A percentile compares a stretch with the other conserved stretches of the same genome.
These are phyloP conservation scores for Capsicum pubescens DNA, from an alignment of 257 asterid genomes.

Conservation along the genomic window DNA sequence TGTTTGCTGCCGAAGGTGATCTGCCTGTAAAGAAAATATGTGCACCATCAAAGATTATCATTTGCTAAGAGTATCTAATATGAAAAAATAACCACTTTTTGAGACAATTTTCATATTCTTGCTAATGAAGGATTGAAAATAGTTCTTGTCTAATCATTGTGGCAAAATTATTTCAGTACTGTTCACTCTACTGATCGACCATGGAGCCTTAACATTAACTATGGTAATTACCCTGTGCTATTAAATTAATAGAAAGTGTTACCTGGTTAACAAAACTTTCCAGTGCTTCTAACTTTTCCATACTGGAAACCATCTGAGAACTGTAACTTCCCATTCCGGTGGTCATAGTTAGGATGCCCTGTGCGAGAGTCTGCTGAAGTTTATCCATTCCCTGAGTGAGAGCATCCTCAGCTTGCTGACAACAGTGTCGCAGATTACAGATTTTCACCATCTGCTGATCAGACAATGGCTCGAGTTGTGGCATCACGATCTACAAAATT, in stretches of 20 bases:
- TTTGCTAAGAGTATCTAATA: neutral
- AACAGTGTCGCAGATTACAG: slow-evolving; percentile 62
- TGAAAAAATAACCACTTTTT: neutral
- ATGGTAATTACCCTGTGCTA: neutral
- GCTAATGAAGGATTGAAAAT: too few relatives aligned
- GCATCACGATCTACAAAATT: slow-evolving; percentile 62
- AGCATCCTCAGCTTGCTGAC: slow-evolving; percentile 96
- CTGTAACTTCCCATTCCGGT: slow-evolving; percentile 62
- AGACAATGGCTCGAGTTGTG: slow-evolving; percentile 68
- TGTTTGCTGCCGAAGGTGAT: slow-evolving; percentile 52
- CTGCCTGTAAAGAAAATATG: slow-evolving; percentile 43
- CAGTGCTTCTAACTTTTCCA: slow-evolving; percentile 69
- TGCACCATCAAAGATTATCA: neutral
- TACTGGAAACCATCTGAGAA: slow-evolving; percentile 63
- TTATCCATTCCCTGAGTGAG: slow-evolving; percentile 85
- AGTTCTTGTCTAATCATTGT: too few relatives aligned
- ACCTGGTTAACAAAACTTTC: slow-evolving; percentile 85
- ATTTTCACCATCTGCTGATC: slow-evolving; percentile 65
- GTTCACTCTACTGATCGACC: neutral
- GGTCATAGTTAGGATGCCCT: slow-evolving; percentile 58
- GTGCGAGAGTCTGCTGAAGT: slow-evolving; percentile 82
- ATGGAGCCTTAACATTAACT: neutral
- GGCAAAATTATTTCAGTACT: too few relatives aligned
- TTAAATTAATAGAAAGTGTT: neutral
- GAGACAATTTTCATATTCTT: too few relatives aligned